Evolutionary conservation across 2,329 filamentous ascomycete genomes (phyloP).

Genomic region (Microthyrium microscopicum): DNA sequence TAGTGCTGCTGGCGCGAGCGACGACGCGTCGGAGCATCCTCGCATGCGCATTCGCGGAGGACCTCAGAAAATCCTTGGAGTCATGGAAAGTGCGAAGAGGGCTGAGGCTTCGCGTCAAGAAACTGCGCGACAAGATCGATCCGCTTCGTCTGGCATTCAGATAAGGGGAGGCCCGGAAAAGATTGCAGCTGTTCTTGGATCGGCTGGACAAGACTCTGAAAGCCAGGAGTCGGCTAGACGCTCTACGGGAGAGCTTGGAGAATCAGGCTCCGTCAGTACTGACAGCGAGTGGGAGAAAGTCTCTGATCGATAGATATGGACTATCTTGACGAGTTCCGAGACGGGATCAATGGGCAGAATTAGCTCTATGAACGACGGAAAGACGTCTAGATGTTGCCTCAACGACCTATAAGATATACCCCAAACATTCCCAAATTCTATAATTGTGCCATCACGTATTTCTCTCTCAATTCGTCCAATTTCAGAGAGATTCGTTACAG

Average conservation of each 20-base stretch:
- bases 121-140: too few species aligned
- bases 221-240: slow-evolving; percentile 27
- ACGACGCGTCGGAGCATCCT: background rate
- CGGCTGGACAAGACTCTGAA: slow-evolving; percentile 17
- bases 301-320: too few species aligned
- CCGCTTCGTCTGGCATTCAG: background rate
- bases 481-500: too few species aligned
- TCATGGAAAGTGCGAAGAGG: background rate
- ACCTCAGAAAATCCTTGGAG: background rate
- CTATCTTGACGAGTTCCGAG: too few species aligned
- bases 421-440: too few species aligned
- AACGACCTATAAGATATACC: too few species aligned
- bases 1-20: slow-evolving; percentile 1
- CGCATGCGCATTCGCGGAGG: background rate
- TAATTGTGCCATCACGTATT: too few species aligned
- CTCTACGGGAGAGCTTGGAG: slow-evolving; percentile 32
- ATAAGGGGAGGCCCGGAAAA: slow-evolving; percentile 14
- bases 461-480: too few species aligned
- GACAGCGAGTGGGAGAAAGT: slow-evolving; percentile 98
- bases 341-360: too few species aligned
- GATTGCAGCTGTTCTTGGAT: slow-evolving; percentile 13
- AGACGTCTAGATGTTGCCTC: too few species aligned
- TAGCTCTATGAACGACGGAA: too few species aligned
- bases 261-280: slow-evolving; percentile 42
- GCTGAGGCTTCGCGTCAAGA: too few species aligned